Percentiles rank a stretch among this genome's conserved stretches.
Conservation (phyloP, 2,329 filamentous ascomycete genomes). For the Pestalotiopsis sp. region DNA sequence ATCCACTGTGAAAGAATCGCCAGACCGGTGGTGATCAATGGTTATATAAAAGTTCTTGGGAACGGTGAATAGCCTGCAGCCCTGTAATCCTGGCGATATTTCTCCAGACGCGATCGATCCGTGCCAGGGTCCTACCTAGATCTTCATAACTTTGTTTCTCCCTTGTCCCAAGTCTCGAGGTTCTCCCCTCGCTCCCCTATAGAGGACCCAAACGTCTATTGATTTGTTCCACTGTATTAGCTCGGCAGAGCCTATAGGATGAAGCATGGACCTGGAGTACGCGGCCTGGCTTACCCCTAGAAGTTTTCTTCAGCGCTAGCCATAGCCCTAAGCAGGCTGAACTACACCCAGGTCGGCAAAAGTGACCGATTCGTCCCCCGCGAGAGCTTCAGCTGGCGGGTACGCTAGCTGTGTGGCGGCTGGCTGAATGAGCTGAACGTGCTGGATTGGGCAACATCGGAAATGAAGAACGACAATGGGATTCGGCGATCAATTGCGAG, state of each 20-base stretch:
- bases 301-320: not conserved
- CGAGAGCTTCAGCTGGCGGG: not conserved
- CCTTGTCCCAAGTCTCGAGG: too few relatives aligned
- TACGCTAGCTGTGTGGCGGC: not conserved
- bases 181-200: not conserved
- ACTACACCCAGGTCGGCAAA: not conserved
- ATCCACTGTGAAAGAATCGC: too few relatives aligned
- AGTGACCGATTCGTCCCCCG: not conserved
- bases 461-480: not conserved
- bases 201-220: not conserved
- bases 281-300: not conserved
- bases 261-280: not conserved
- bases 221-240: not conserved
- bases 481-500: not conserved
- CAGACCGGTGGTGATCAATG: too few relatives aligned
- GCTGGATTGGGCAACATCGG: not conserved
- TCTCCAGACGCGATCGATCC: too few relatives aligned
- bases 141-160: too few relatives aligned
- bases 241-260: not conserved
- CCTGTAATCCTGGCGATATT: too few relatives aligned
- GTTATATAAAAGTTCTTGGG: too few relatives aligned
- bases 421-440: not conserved
- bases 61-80: too few relatives aligned
- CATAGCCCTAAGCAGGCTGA: not conserved
- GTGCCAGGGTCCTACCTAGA: too few relatives aligned